Evolutionary conservation across 1,284 basidiomycete genomes (phyloP).

Genomic region (Sporisorium iseilematis-ciliati): DNA sequence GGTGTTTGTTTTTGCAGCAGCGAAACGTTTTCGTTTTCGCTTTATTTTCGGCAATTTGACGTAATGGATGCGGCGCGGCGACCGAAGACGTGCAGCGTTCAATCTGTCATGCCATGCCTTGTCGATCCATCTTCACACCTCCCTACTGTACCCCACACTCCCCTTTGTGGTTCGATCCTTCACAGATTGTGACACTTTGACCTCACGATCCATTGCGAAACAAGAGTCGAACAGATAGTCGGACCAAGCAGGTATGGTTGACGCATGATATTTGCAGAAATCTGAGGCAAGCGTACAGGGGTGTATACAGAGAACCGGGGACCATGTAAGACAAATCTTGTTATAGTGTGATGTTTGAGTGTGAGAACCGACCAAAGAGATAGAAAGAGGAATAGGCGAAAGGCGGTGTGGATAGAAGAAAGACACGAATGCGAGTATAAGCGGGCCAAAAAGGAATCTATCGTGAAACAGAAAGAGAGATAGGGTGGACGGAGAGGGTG

Average conservation of each 20-base stretch:
- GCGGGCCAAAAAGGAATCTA: not conserved
- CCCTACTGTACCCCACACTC: not conserved
- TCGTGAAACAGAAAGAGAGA: not conserved
- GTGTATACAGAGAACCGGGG: conserved; percentile 2
- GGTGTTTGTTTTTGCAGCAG: not conserved
- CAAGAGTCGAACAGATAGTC: too few relatives aligned
- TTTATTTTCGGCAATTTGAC: not conserved
- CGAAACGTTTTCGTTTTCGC: not conserved
- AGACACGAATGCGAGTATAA: not conserved
- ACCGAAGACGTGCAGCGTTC: not conserved
- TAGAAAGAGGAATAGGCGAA: not conserved
- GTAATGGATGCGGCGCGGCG: not conserved
- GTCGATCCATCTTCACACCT: not conserved
- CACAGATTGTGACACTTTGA: too few relatives aligned
- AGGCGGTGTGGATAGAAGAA: too few relatives aligned
- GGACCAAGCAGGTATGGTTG: not conserved
- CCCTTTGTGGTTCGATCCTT: too few relatives aligned
- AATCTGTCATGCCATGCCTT: not conserved
- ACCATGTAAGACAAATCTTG: conserved; percentile 10
- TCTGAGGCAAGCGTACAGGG: not conserved
- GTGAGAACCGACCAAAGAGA: not conserved
- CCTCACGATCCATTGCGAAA: too few relatives aligned
- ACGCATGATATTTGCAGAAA: conserved; percentile 25
- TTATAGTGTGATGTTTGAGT: conserved; percentile 3
- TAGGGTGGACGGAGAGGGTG: not conserved